A percentile compares a stretch with the other conserved stretches of the same genome.
Evolutionary conservation across 2,329 filamentous ascomycete species (phyloP).

Genomic region (Cercospora berteroae): DNA sequence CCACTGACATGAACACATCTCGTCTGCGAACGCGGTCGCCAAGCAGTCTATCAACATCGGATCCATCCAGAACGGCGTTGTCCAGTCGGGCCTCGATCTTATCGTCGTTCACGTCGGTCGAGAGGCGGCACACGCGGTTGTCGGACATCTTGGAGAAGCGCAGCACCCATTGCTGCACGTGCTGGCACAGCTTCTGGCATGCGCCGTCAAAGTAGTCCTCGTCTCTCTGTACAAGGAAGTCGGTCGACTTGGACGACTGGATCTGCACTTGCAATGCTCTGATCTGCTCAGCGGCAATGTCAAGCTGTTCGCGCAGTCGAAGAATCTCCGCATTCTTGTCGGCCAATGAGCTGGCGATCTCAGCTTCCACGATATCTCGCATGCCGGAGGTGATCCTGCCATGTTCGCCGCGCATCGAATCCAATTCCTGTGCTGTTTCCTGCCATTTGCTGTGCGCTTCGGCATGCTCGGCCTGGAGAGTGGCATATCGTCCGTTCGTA

Average conservation of each 20-base stretch:
- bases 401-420: conserved; percentile 64
- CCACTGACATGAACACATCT: conserved; percentile 97
- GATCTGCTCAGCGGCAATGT: conserved; percentile 64
- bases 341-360: conserved; percentile 65
- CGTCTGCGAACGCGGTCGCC: conserved; percentile 82
- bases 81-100: conserved; percentile 92
- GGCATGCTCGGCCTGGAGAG: conserved; percentile 65
- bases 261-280: conserved; percentile 60
- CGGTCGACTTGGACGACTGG: conserved; percentile 56
- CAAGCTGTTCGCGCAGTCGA: conserved; percentile 72
- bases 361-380: conserved; percentile 59
- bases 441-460: conserved; percentile 52
- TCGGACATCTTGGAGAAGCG: conserved; percentile 98
- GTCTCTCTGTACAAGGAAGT: conserved; percentile 77
- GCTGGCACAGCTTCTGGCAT: conserved; percentile 90
- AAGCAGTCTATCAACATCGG: conserved; percentile 85
- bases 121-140: conserved; percentile 79
- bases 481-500: conserved; percentile 68
- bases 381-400: conserved; percentile 61
- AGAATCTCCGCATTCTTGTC: conserved; percentile 83
- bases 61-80: conserved; percentile 89
- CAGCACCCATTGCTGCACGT: conserved; percentile 95
- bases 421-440: conserved; percentile 65
- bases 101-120: conserved; percentile 81
- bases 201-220: conserved; percentile 94